A percentile compares a stretch with the other conserved stretches of the same genome.
phyloP scores from a whole-genome alignment of 2,329 filamentous ascomycete species.

The Epichloe gansuensis region DNA sequence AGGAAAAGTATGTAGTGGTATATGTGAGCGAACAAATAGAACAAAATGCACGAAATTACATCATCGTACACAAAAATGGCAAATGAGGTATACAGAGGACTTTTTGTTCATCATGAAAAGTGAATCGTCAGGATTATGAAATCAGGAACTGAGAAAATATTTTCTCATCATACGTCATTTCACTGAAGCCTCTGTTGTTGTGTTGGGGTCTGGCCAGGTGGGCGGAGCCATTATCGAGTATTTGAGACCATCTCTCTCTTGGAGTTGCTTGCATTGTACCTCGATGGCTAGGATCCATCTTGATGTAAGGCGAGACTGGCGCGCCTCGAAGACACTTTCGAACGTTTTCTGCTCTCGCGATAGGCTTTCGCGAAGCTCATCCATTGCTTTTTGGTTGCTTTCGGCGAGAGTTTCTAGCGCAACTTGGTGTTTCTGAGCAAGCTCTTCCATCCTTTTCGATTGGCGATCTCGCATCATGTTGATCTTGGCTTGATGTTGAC shows the following conservation, averaged over 20 bases:
- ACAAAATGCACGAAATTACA: not conserved
- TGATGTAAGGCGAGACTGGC: conserved; percentile 30
- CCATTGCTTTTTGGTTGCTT: conserved; percentile 34
- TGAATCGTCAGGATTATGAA: not conserved
- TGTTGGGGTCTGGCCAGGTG: conserved; percentile 15
- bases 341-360: conserved; percentile 37
- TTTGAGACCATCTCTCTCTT: conserved; percentile 27
- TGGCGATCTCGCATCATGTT: conserved; percentile 54
- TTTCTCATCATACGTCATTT: not conserved
- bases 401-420: conserved; percentile 35
- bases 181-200: not conserved
- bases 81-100: not conserved
- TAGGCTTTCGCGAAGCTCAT: conserved; percentile 33
- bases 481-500: conserved; percentile 46
- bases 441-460: conserved; percentile 46
- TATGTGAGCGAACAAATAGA: not conserved
- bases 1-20: not conserved
- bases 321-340: conserved; percentile 29
- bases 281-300: conserved; percentile 42
- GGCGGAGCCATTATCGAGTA: conserved; percentile 27
- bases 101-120: not conserved
- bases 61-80: not conserved
- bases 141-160: not conserved
- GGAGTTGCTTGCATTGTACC: conserved; percentile 40
- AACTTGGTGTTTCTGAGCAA: conserved; percentile 39